Evolutionary conservation across 2,329 filamentous ascomycete genomes (phyloP).

Genomic region (Fusarium xyrophilum): DNA sequence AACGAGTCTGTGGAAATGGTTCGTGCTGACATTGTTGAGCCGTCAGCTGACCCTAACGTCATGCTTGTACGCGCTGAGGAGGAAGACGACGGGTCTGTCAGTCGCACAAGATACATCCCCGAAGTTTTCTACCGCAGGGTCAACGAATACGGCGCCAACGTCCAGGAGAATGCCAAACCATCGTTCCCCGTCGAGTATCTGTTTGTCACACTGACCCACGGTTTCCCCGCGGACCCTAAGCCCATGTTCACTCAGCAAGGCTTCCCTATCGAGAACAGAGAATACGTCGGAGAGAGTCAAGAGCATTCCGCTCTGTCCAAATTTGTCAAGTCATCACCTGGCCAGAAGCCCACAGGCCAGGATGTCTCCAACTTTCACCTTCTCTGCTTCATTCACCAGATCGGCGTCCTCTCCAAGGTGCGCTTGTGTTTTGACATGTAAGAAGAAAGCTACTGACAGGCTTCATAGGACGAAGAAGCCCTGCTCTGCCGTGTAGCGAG

Average conservation of each 20-base stretch:
- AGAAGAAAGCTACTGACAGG: conserved; percentile 1
- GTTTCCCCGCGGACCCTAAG: conserved; percentile 82
- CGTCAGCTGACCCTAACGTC: conserved; percentile 87
- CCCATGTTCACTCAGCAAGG: conserved; percentile 76
- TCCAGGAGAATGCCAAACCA: conserved; percentile 96
- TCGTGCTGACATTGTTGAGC: conserved; percentile 90
- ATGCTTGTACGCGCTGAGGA: conserved; percentile 96
- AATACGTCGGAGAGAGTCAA: conserved; percentile 84
- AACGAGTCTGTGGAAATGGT: conserved; percentile 98
- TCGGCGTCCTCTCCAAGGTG: conserved; percentile 87
- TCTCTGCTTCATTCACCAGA: conserved; percentile 81
- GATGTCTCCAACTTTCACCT: conserved; percentile 93
- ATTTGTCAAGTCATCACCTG: conserved; percentile 68
- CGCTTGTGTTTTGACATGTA: conserved; percentile 28
- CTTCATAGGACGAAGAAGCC: conserved; percentile 79
- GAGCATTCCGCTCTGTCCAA: conserved; percentile 74
- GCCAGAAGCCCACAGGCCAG: conserved; percentile 66
- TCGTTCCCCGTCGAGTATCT: conserved; percentile 97
- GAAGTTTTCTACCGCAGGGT: conserved; percentile 96
- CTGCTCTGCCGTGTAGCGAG: conserved; percentile 86
- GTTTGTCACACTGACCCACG: conserved; percentile 93
- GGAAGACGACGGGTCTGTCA: conserved; percentile 74
- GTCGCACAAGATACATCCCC: conserved; percentile 85
- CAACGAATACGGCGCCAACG: conserved; percentile 95
- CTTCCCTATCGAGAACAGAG: conserved; percentile 92